Evolutionary conservation across 2,329 filamentous ascomycete species (phyloP).

Genomic region (Corinectria fuckeliana): DNA sequence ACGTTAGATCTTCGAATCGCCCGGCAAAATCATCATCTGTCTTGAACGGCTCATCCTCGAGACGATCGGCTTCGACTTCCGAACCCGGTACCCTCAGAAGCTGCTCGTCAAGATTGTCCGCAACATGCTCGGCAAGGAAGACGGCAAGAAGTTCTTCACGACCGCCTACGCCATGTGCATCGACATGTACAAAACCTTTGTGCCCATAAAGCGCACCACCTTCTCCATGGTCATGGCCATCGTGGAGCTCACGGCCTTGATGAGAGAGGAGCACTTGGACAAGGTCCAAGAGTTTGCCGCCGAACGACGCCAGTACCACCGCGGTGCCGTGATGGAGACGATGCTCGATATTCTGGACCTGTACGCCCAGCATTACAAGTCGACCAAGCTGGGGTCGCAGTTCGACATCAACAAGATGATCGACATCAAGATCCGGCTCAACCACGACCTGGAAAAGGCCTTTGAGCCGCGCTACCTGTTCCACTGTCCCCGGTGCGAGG

Average conservation of each 20-base stretch:
- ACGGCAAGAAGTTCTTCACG: slow-evolving; percentile 62
- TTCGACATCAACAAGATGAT: slow-evolving; percentile 83
- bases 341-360: slow-evolving; percentile 90
- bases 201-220: slow-evolving; percentile 87
- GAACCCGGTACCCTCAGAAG: slow-evolving; percentile 86
- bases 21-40: slow-evolving; percentile 82
- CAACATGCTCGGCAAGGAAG: slow-evolving; percentile 52
- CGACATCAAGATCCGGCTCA: slow-evolving; percentile 83
- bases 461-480: slow-evolving; percentile 68
- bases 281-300: slow-evolving; percentile 57
- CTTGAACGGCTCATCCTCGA: slow-evolving; percentile 94
- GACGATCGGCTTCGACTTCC: slow-evolving; percentile 91
- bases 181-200: slow-evolving; percentile 92
- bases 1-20: slow-evolving; percentile 82
- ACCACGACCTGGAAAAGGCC: slow-evolving; percentile 76
- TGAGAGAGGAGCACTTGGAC: slow-evolving; percentile 59
- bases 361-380: slow-evolving; percentile 82
- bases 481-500: slow-evolving; percentile 61
- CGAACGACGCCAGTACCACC: slow-evolving; percentile 53
- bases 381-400: slow-evolving; percentile 74
- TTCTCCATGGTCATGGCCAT: slow-evolving; percentile 85
- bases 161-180: slow-evolving; percentile 83
- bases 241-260: slow-evolving; percentile 77
- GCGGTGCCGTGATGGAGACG: slow-evolving; percentile 70
- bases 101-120: slow-evolving; percentile 81